Percentiles rank a stretch among this genome's conserved stretches.
Conservation (phyloP, 1,284 basidiomycete species). For the Trametes versicolor region DNA sequence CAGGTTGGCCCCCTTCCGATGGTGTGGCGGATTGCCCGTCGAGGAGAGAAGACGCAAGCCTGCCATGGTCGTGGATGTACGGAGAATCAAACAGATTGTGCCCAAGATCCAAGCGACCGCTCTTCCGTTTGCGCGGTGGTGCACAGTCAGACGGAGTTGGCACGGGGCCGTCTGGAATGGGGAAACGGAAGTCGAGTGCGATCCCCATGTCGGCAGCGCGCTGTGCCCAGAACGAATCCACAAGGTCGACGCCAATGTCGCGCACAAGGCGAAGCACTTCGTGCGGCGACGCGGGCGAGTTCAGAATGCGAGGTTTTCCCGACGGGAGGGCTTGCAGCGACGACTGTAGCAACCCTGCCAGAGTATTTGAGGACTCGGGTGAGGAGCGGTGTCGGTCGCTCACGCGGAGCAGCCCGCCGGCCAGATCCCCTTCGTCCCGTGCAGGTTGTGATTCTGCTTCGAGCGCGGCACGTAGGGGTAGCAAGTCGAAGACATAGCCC, state of each 20-base stretch:
- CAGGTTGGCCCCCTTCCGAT: constrained; percentile 11
- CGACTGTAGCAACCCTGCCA: constrained; percentile 55
- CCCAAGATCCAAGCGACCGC: constrained; percentile 59
- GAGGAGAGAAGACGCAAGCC: constrained; percentile 55
- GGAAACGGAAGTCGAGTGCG: constrained; percentile 81
- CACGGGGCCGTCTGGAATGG: constrained; percentile 46
- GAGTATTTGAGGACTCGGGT: constrained; percentile 18
- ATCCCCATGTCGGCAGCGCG: constrained; percentile 72
- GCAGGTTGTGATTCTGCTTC: constrained; percentile 11
- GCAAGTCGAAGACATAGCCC: constrained; percentile 77
- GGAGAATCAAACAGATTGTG: constrained; percentile 72
- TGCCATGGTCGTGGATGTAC: constrained; percentile 69
- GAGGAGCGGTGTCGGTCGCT: constrained; percentile 30
- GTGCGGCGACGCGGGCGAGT: constrained; percentile 71
- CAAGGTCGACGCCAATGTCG: constrained; percentile 75
- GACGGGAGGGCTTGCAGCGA: constrained; percentile 65
- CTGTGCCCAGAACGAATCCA: constrained; percentile 78
- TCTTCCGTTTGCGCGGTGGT: constrained; percentile 24
- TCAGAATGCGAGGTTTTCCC: constrained; percentile 69
- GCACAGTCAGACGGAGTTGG: constrained; percentile 9
- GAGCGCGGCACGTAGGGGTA: constrained; percentile 55
- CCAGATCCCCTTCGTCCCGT: not conserved
- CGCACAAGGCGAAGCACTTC: constrained; percentile 73
- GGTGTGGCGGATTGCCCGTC: constrained; percentile 39
- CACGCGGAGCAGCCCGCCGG: constrained; percentile 16